Base-by-base conservation (phyloP, 805 yeast species). In the Phaffomyces thermotolerans region DNA sequence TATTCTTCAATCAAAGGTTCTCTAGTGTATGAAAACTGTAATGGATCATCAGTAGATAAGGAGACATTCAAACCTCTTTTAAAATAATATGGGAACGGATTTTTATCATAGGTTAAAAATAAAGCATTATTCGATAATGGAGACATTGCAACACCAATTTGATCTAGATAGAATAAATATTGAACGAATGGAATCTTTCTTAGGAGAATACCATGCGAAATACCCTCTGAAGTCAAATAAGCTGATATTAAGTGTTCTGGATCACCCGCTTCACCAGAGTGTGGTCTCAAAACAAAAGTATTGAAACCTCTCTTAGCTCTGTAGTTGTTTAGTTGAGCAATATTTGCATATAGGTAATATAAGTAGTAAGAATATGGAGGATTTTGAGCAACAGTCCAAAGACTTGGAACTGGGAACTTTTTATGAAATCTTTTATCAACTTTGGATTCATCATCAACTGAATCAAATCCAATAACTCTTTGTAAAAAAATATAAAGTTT, bases 211-310 rank as follows among this genome's bases (percentile, higher is more conserved):
- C 99, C 99, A 62, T 93, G 99, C 12, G 95, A 86, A 47, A 93
- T 93, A 41, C 95, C 87, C 58, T 91, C 95, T 1, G 97, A 81
- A 1, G 93, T 78, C 56, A 93, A 66, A 57, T 84, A 93, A 2
- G 99, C 90, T 40, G 90, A 76, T 37, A 90, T 86, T 58, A 95
- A 72, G 68, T 93, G 99, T 58, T 93, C 98, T 1, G 98, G 97
- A 59, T 93, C 99, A 47, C 99, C 99, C n/a, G 99, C 99, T 65
- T 93, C 99, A 50, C 99, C 99, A 54, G 96, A 87, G 64, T 93
- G 99, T 4, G 99, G 99, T 57, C 99, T 77, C 55, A 93, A 69
- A n/a, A 88, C 95, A 65, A 93, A 82, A 0, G 97, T 90, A 62
- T 85, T 90, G 65, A 78, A 84, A 0, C 85, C 84, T 45, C 90